Base-by-base conservation (phyloP, 441 rosid species). In the Eruca vesicaria region DNA sequence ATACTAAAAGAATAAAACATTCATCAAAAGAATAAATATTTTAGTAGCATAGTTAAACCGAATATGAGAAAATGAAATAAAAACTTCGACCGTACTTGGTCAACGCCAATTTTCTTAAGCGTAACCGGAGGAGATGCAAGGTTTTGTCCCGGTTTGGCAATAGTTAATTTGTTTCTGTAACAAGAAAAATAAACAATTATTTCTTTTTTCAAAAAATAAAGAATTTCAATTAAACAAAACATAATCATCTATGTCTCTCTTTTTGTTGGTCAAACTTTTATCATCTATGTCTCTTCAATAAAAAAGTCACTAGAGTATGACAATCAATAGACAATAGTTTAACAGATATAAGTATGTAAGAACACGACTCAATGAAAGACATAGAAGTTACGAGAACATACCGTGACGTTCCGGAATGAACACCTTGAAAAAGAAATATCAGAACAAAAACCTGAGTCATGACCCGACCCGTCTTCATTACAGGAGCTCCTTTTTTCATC, bases 21-120 rank as follows among this genome's bases (percentile, higher is more conserved):
- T 38, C 26, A n/a, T n/a, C 11, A 9, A 36, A 36, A 5, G 45
- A 38, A 41, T 41, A 41, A 1, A 41, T n/a, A n/a, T n/a, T n/a
- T n/a, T n/a, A n/a, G n/a, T n/a, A n/a, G n/a, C n/a, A n/a, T n/a
- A n/a, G n/a, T n/a, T 63, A 19, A 69, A 76, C 29, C 4, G 33
- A 11, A 63, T 14, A 63, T 56, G 2, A 56, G n/a, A 63, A 64
- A 21, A 43, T 16, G 7, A 65, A 6, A 35, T 9, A 58, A 55
- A 59, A 6, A 33, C 36, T 26, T 63, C 14, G 43, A 76, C 16
- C 80, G 29, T 77, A 77, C 80, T 59, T 66, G 68, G 48, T 77
- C 41, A 26, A 2, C 16, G 8, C 58, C 50, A 71, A 19, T 56
- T 65, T 52, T 71, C 11, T 10, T 60, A 14, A 77, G 68, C 12